Base-by-base conservation (phyloP, 1,284 basidiomycete genomes). In the Ustilago lituana region DNA sequence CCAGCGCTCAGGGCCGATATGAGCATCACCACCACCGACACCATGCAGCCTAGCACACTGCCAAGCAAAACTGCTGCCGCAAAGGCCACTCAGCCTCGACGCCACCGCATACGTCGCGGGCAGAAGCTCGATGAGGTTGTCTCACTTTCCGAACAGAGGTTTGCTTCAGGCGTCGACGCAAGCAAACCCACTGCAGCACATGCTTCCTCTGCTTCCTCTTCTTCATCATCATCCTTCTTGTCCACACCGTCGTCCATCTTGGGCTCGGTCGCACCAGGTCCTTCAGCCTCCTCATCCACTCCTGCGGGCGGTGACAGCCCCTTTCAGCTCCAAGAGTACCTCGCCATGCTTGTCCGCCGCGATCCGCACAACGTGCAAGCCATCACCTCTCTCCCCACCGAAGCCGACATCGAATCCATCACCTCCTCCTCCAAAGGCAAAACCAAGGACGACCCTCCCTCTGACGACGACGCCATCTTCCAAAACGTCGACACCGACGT, bases 251-350 rank as follows among this genome's bases (percentile, higher is more conserved):
- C n/a, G n/a, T n/a, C n/a, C n/a, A n/a, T n/a, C n/a, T n/a, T n/a
- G n/a, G n/a, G n/a, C n/a, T n/a, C n/a, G n/a, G n/a, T n/a, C n/a
- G 41, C 56, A 10, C 10, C 50, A 20, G 46, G 38, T 7, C 19
- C 51, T 14, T 33, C 50, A 5, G 27, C 57, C 1, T 49, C 48
- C 10, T 26, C 51, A 7, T 35, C 58, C 12, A 36, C 32, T 35
- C 11, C 36, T 9, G 41, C 54, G 19, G 52, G 35, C 24, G 57
- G 54, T 5, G 90, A 95, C 83, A 93, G 91, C 74, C 91, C 93
- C 0, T 96, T 96, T 81, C 93, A 95, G 82, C 86, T 96, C 3
- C 93, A 97, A 78, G 94, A 98, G 81, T 97, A 94, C 83, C 91
- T 98, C 47, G 89, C 92, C 0, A 86, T 92, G 32, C 88, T 94